Base-by-base conservation (phyloP, 2,329 filamentous ascomycete genomes). In the Fusarium keratoplasticum region DNA sequence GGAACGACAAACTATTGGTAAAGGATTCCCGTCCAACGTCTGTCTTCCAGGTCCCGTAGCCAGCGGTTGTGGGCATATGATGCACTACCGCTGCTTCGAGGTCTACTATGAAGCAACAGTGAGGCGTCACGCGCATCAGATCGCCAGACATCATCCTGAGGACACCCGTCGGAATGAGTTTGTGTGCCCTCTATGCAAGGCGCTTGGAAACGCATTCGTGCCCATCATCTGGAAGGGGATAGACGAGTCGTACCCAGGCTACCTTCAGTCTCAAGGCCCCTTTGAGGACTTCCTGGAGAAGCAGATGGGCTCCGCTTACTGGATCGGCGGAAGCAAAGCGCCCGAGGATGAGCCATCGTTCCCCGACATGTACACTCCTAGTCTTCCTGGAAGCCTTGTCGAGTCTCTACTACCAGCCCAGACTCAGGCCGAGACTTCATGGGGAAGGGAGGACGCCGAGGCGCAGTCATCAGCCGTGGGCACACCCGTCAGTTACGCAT, bases 71-170 rank as follows among this genome's bases (percentile, higher is more conserved):
- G 96, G 96, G 4, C 96, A 99, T 82, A 97, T 99, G 79, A 99
- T 99, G 96, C 96, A 99, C 82, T 98, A 94, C 81, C 91, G 90
- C 76, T 99, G 96, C 83, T 99, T 99, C 80, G 95, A 98, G 78
- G 90, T 93, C 44, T 99, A 98, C 80, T 93, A 94, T 74, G 90
- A 94, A 54, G 95, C 96, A 5, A 97, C 95, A 0, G 88, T 92
- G 62, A 89, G 95, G 69, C 90, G 96, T 42, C 97, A 99, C 80
- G 90, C 90, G 22, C 94, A 96, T 78, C 96, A 99, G 81, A 98
- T 99, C 81, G 95, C 96, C 9, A 90, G 96, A 16, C 94, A 98
- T 77, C 96, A 98, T 77, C 96, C 96, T 0, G 97, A 99, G 81
- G 89, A 92, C 64, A 88, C 94, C 2, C 87, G 89, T 22, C 87